Percentiles rank a stretch among this genome's conserved stretches.
phyloP scores from a whole-genome alignment of 1,139 yeast species.

The Arxiozyma heterogenica region DNA sequence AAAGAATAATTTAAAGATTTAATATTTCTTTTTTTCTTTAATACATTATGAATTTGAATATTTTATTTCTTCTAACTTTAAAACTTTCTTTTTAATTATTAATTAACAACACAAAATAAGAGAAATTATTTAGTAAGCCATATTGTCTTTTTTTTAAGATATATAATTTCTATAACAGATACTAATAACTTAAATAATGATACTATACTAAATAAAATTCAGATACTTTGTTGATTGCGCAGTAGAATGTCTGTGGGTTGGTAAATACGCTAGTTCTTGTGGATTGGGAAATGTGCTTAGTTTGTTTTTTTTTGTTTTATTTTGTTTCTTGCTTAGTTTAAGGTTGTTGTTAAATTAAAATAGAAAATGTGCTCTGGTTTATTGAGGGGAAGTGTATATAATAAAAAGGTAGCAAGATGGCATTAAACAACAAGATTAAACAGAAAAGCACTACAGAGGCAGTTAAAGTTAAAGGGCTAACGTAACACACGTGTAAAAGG shows the following conservation, averaged over 20 bases:
- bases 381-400: not conserved
- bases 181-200: conserved; percentile 5
- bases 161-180: not conserved
- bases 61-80: not conserved
- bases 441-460: too few species aligned
- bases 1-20: conserved; percentile 3
- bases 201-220: conserved; percentile 1
- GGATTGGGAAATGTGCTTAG: not conserved
- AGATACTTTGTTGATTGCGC: conserved; percentile 12
- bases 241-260: conserved; percentile 6
- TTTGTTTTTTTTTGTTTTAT: too few species aligned
- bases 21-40: conserved; percentile 7
- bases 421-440: too few species aligned
- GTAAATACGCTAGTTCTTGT: not conserved
- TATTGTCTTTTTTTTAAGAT: conserved; percentile 7
- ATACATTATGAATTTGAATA: conserved; percentile 4
- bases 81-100: not conserved
- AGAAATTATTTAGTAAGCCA: conserved; percentile 18
- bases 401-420: not conserved
- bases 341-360: not conserved
- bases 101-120: conserved; percentile 1
- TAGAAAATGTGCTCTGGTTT: not conserved
- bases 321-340: not conserved
- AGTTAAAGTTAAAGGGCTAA: too few species aligned
- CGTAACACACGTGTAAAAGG: too few species aligned